Evolutionary conservation across 2,329 filamentous ascomycete species (phyloP).

Genomic region (Colletotrichum chrysophilum): DNA sequence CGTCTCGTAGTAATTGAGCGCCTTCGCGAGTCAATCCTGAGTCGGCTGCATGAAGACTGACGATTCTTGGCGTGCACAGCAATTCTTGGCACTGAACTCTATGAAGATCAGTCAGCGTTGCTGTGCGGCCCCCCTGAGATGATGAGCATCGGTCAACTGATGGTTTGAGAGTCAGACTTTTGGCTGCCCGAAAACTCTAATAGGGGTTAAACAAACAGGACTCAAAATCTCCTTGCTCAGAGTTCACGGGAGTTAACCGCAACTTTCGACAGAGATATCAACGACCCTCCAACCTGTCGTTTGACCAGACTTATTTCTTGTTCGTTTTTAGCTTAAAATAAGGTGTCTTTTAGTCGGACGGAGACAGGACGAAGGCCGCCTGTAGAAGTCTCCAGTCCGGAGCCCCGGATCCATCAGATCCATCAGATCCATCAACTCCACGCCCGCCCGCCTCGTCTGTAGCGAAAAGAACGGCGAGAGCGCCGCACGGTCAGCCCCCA

Average conservation of each 20-base stretch:
- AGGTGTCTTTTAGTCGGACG: neutral
- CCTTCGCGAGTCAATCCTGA: slow-evolving; percentile 1
- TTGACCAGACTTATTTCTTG: neutral
- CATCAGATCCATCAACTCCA: neutral
- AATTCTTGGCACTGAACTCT: slow-evolving; percentile 11
- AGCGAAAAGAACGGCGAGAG: neutral
- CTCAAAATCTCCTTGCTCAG: neutral
- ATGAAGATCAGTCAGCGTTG: neutral
- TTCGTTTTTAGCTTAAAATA: neutral
- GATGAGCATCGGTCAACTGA: neutral
- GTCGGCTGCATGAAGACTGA: neutral
- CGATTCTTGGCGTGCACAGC: slow-evolving; percentile 4
- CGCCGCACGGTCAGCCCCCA: neutral
- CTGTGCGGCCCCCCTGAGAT: neutral
- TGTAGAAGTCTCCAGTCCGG: neutral
- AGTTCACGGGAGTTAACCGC: neutral
- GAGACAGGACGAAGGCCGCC: neutral
- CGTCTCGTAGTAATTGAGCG: neutral
- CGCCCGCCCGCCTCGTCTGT: neutral
- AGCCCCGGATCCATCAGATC: neutral
- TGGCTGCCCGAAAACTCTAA: neutral
- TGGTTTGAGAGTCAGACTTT: neutral
- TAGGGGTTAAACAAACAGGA: neutral
- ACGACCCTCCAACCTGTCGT: neutral
- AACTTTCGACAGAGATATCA: neutral